Percentiles rank a stretch among this genome's conserved stretches.
Evolutionary conservation across 768 basidiomycete genomes (phyloP).

Genomic region (Tephrocybe sp.): DNA sequence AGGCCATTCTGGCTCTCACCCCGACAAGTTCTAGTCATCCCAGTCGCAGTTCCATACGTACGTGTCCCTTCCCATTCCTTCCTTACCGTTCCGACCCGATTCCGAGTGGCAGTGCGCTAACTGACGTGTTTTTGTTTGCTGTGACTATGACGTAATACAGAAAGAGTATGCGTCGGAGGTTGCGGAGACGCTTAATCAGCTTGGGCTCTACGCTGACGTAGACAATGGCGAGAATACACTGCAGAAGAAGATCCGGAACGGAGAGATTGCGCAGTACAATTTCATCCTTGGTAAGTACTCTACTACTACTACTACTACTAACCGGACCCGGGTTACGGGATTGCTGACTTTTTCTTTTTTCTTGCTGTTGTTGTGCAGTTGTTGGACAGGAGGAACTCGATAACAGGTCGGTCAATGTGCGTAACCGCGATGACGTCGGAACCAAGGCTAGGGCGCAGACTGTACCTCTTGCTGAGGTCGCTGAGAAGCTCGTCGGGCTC

Average conservation of each 20-base stretch:
- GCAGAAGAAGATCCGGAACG: constrained; percentile 96
- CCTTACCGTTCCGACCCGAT: not conserved
- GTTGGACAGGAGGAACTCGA: constrained; percentile 94
- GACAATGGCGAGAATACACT: constrained; percentile 92
- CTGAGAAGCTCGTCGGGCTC: constrained; percentile 66
- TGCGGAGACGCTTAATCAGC: constrained; percentile 56
- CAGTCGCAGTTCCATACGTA: constrained; percentile 87
- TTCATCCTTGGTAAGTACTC: constrained; percentile 84
- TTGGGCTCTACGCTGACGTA: constrained; percentile 86
- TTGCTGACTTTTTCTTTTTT: constrained; percentile 1
- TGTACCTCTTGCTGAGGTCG: constrained; percentile 66
- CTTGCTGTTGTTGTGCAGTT: constrained; percentile 62
- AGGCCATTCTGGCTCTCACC: constrained; percentile 99
- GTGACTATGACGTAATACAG: constrained; percentile 34
- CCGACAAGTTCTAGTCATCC: constrained; percentile 93
- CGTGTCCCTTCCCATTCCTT: constrained; percentile 36
- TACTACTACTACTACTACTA: no score
- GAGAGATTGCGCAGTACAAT: constrained; percentile 96
- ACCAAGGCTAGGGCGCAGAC: constrained; percentile 80
- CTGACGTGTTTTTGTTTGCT: not conserved
- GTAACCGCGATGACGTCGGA: constrained; percentile 92
- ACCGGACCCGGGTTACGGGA: not conserved
- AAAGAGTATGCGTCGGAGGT: constrained; percentile 90
- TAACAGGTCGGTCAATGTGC: constrained; percentile 84
- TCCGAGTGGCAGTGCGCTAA: constrained; percentile 13